phyloP scores from a whole-genome alignment of 306 rosid species.

The Echinosophora koreensis region DNA sequence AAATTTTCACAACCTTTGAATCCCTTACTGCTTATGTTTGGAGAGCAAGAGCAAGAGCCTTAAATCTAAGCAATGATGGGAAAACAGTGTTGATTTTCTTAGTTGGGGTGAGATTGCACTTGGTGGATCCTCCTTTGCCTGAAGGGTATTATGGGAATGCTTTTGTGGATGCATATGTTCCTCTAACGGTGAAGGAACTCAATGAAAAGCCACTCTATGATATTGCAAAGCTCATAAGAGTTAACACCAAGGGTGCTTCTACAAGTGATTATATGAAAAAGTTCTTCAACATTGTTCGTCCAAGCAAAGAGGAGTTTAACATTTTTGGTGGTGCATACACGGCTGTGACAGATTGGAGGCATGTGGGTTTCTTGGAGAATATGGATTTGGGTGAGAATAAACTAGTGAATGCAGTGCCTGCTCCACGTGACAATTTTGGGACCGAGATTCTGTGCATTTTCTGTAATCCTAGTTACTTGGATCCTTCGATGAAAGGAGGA shows the following conservation, averaged over 20 bases:
- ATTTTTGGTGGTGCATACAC: conserved; percentile 32
- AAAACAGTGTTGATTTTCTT: not conserved
- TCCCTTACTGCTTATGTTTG: conserved; percentile 49
- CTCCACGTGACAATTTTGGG: conserved; percentile 44
- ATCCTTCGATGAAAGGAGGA: conserved; percentile 44
- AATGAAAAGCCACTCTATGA: conserved; percentile 40
- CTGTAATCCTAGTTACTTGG: conserved; percentile 32
- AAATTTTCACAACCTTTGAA: conserved; percentile 47
- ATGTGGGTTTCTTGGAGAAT: conserved; percentile 45
- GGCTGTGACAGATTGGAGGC: conserved; percentile 47
- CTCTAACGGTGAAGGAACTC: conserved; percentile 47
- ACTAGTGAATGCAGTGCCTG: conserved; percentile 25
- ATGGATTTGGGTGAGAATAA: conserved; percentile 44
- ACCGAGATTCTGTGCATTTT: conserved; percentile 38
- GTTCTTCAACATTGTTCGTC: conserved; percentile 3
- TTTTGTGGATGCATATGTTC: not conserved
- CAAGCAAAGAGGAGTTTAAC: not conserved
- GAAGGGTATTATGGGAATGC: conserved; percentile 61
- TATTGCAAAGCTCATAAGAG: conserved; percentile 44
- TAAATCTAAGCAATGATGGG: conserved; percentile 38
- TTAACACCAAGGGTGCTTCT: conserved; percentile 16
- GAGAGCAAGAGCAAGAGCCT: conserved; percentile 55
- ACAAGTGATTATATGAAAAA: conserved; percentile 21
- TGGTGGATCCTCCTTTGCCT: conserved; percentile 47
- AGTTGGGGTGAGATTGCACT: conserved; percentile 42